Evolutionary conservation across 2,329 filamentous ascomycete species (phyloP), one percentile per base, ranked within the genome.

Genomic region (Curvularia spicifera): DNA sequence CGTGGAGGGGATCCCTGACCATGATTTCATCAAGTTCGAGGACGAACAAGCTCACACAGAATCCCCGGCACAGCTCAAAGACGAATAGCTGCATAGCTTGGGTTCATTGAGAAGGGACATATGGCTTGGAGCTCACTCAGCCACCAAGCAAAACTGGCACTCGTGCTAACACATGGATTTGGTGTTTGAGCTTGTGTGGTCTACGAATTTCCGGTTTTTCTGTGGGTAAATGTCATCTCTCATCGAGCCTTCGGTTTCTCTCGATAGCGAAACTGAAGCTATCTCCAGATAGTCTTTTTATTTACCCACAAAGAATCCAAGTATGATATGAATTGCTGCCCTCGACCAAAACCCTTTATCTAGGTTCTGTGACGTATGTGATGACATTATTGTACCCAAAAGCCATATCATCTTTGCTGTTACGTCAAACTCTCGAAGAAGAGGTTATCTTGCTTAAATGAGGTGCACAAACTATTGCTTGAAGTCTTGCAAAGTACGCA

Each of bases 21-120:
- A 50, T 26, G 24, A 35, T 4, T 13, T 1, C 29, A n/a, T 63
- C 35, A 61, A 64, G 29, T 47, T n/a, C 1, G 56, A 67, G 40
- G 29, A 26, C 3, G 15, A 45, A 12, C 3, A 18, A 3, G 8
- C 5, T 31, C 43, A 5, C 4, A 20, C n/a, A 29, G 2, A 12
- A 18, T n/a, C 42, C 3, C 22, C 42, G 3, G n/a, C 8, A 26
- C 3, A 24, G 4, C 10, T 13, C 13, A 1, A 8, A 13, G 12
- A 44, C 1, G 22, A 44, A 22, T 44, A 26, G 20, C 24, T 20
- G 15, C 7, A 3, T 3, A n/a, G 12, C 1, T 44, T 8, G 12
- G 13, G 6, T n/a, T 44, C 22, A 26, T 2, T 15, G 42, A 15
- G 5, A 44, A 13, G 22, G 3, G 3, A 9, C 6, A 44, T 8